Conservation (phyloP, 768 basidiomycete species). For the Tylopilus vinaceipallidus region DNA sequence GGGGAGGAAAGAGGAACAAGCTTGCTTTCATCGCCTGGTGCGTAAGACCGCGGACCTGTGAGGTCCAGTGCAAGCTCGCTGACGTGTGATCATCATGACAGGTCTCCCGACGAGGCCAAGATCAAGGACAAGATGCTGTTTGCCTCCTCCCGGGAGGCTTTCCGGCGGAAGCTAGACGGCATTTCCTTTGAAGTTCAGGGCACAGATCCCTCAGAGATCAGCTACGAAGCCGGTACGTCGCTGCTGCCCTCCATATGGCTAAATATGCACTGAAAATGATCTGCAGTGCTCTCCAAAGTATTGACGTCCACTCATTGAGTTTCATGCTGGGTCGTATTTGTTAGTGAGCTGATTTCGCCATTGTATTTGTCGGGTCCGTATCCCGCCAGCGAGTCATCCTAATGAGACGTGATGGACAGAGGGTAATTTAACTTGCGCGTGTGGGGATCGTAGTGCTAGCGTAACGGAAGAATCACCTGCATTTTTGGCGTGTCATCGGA, state of each 20-base stretch:
- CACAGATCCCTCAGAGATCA: constrained; percentile 73
- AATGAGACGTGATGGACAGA: neutral
- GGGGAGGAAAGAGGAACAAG: constrained; percentile 79
- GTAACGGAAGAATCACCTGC: too few species aligned
- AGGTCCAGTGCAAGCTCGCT: too few species aligned
- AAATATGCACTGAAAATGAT: neutral
- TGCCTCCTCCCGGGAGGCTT: constrained; percentile 82
- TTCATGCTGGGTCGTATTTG: neutral
- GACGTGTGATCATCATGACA: constrained; percentile 29
- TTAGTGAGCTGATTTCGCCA: neutral
- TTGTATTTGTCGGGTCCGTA: neutral
- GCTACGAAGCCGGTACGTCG: constrained; percentile 62
- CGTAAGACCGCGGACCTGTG: too few species aligned
- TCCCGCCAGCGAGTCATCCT: neutral
- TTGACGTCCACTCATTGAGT: constrained; percentile 15
- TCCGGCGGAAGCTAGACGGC: constrained; percentile 72
- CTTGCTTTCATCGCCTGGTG: constrained; percentile 84
- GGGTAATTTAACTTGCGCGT: constrained; percentile 1
- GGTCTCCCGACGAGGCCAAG: constrained; percentile 84
- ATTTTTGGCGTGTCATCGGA: too few species aligned
- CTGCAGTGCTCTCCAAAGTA: constrained; percentile 22
- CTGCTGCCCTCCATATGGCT: too few species aligned
- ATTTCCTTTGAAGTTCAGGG: constrained; percentile 83
- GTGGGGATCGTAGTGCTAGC: too few species aligned
- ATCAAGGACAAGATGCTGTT: constrained; percentile 93